Percentiles rank a stretch among this genome's conserved stretches.
Conservation (phyloP, 306 rosid genomes). For the Lathyrus tuberosus region DNA sequence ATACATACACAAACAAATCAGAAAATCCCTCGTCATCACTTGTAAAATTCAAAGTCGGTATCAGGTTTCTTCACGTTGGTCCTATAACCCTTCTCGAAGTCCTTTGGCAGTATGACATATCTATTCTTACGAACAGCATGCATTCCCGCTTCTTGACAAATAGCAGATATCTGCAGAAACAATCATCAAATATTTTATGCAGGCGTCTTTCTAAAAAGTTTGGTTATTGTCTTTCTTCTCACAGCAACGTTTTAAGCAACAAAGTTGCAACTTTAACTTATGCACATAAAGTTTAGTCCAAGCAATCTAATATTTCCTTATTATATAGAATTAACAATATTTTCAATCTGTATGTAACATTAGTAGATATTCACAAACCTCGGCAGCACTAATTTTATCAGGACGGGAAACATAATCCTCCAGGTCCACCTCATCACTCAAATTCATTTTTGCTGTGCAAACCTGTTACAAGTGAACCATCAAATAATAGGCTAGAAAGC, state of each 20-base stretch:
- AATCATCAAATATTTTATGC: not conserved
- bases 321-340: no score
- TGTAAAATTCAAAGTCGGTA: conserved; percentile 97
- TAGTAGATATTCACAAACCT: conserved; percentile 60
- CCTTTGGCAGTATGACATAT: conserved; percentile 94
- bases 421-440: conserved; percentile 94
- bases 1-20: not conserved
- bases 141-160: conserved; percentile 99
- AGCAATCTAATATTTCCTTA: not conserved
- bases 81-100: conserved; percentile 96
- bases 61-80: conserved; percentile 98
- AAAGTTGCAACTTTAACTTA: not conserved
- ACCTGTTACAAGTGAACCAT: conserved; percentile 55
- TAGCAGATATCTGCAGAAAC: conserved; percentile 75
- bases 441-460: conserved; percentile 97
- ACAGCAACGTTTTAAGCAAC: not conserved
- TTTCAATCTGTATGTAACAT: not conserved
- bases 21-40: conserved; percentile 50
- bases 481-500: conserved; percentile 24
- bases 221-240: not conserved
- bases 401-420: conserved; percentile 99
- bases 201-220: not conserved
- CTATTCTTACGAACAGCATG: conserved; percentile 98
- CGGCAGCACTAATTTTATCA: conserved; percentile 99
- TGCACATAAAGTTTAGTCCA: not conserved